phyloP scores from a whole-genome alignment of 2,329 filamentous ascomycete species.

The Diplodia corticola region DNA sequence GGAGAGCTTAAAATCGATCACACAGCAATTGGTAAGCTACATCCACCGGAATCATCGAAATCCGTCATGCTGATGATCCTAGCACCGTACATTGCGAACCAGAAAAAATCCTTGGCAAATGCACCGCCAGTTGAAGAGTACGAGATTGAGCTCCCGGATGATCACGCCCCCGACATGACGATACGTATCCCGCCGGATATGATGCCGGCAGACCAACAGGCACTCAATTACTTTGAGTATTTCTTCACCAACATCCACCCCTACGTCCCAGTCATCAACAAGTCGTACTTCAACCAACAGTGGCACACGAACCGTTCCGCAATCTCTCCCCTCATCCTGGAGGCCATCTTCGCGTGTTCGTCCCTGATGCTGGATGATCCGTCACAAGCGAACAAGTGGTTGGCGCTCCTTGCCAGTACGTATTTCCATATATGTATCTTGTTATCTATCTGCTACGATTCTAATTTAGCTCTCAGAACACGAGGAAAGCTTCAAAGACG shows the following conservation, averaged over 20 bases:
- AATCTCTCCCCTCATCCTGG: slow-evolving; percentile 84
- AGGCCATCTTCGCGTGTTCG: slow-evolving; percentile 88
- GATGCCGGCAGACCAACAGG: slow-evolving; percentile 85
- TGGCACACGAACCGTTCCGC: slow-evolving; percentile 81
- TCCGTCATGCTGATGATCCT: slow-evolving; percentile 26
- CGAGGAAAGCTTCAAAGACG: slow-evolving; percentile 89
- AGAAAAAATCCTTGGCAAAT: slow-evolving; percentile 57
- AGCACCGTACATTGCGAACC: slow-evolving; percentile 82
- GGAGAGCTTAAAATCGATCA: slow-evolving; percentile 87
- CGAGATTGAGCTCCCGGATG: slow-evolving; percentile 68
- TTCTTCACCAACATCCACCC: slow-evolving; percentile 91
- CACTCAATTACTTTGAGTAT: slow-evolving; percentile 81
- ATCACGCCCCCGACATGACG: slow-evolving; percentile 69
- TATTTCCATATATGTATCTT: slow-evolving; percentile 24
- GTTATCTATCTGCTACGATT: neutral
- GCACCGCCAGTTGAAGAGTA: slow-evolving; percentile 70
- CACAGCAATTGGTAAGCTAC: slow-evolving; percentile 72
- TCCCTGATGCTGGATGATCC: slow-evolving; percentile 81
- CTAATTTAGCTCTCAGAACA: slow-evolving; percentile 61
- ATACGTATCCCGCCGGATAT: slow-evolving; percentile 88
- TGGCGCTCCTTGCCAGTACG: slow-evolving; percentile 82
- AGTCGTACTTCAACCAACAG: slow-evolving; percentile 79
- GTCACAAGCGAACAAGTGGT: slow-evolving; percentile 85
- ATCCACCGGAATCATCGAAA: slow-evolving; percentile 14
- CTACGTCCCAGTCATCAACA: slow-evolving; percentile 87